Evolutionary conservation across 2,329 filamentous ascomycete genomes (phyloP).

Genomic region (Aspergillus pseudonomiae): DNA sequence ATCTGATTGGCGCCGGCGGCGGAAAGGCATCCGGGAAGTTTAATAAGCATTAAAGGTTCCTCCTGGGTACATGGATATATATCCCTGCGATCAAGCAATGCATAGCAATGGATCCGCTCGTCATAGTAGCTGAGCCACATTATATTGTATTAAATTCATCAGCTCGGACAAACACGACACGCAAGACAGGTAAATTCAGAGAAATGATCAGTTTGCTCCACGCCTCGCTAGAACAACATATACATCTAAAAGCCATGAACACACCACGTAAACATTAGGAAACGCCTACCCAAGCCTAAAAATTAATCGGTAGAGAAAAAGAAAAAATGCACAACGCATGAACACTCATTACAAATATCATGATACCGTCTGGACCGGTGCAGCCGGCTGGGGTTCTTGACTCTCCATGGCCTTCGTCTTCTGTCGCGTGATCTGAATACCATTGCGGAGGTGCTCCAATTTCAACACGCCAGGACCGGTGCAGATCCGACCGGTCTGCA

Average conservation of each 20-base stretch:
- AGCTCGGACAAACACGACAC: not conserved
- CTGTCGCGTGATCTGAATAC: slow-evolving; percentile 33
- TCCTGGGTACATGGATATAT: not conserved
- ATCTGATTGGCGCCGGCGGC: not conserved
- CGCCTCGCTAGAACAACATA: slow-evolving; percentile 27
- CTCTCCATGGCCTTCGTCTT: slow-evolving; percentile 27
- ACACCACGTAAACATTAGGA: slow-evolving; percentile 13
- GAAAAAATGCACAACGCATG: not conserved
- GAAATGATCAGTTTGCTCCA: slow-evolving; percentile 12
- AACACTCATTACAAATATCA: slow-evolving; percentile 16
- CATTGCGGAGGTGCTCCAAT: slow-evolving; percentile 38
- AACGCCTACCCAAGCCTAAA: slow-evolving; percentile 10
- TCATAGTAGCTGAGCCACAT: not conserved
- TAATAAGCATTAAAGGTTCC: not conserved
- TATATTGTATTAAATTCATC: not conserved
- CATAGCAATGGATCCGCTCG: not conserved
- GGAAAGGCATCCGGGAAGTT: not conserved
- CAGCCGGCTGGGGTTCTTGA: slow-evolving; percentile 25
- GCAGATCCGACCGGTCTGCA: slow-evolving; percentile 47
- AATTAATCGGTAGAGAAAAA: slow-evolving; percentile 9
- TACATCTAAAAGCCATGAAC: slow-evolving; percentile 13
- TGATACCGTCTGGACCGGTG: slow-evolving; percentile 37
- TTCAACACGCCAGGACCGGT: slow-evolving; percentile 42
- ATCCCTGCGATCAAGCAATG: not conserved
- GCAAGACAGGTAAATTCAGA: slow-evolving; percentile 4